These are phyloP conservation scores for Endoconidiophora polonica DNA, from an alignment of 2,329 filamentous ascomycete species.

Conservation along the genomic window DNA sequence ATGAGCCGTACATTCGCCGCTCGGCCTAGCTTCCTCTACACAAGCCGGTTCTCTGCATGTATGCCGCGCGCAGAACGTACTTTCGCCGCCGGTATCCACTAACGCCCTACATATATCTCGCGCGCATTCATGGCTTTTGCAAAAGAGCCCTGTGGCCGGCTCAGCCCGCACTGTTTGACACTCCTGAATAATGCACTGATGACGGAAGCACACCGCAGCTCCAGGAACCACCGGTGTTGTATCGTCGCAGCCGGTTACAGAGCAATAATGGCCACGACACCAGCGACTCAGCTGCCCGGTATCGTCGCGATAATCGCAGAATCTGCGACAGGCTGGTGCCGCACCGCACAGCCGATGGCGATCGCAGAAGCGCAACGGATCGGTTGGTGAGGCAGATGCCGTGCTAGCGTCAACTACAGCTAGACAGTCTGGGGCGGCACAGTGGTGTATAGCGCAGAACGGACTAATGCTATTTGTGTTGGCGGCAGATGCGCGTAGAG, in stretches of 20 bases:
- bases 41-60: constrained; percentile 9
- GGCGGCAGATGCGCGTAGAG: not conserved
- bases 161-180: constrained; percentile 14
- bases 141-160: constrained; percentile 3
- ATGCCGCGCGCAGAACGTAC: constrained; percentile 10
- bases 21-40: not conserved
- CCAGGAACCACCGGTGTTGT: not conserved
- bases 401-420: constrained; percentile 8
- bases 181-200: constrained; percentile 15
- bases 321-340: constrained; percentile 12
- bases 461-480: not conserved
- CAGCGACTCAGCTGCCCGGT: constrained; percentile 1
- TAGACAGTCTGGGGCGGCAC: constrained; percentile 13
- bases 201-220: constrained; percentile 15
- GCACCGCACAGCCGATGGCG: constrained; percentile 15
- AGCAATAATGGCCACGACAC: constrained; percentile 14
- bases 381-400: constrained; percentile 5
- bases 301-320: constrained; percentile 10
- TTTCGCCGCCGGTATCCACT: not conserved
- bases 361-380: constrained; percentile 16
- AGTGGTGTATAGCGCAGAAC: constrained; percentile 15
- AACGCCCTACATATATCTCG: not conserved
- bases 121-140: constrained; percentile 1
- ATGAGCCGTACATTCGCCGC: not conserved
- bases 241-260: constrained; percentile 13